phyloP scores from a whole-genome alignment of 2,329 filamentous ascomycete species.

The Didymella glomerata region DNA sequence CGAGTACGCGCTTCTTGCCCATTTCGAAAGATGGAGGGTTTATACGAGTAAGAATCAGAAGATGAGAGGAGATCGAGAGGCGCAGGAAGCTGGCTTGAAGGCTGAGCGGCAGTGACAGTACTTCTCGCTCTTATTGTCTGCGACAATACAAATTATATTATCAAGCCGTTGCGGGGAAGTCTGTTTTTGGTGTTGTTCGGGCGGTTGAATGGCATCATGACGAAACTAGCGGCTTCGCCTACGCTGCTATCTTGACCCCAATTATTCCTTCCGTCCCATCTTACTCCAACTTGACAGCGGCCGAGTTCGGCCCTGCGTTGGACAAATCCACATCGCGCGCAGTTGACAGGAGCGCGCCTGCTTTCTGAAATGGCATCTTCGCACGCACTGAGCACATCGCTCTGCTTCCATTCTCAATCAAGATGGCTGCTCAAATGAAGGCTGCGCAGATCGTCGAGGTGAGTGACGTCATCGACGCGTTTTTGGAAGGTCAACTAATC shows the following conservation, averaged over 20 bases:
- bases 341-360: background rate
- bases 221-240: conserved; percentile 4
- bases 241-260: conserved; percentile 8
- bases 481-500: conserved; percentile 3
- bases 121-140: conserved; percentile 12
- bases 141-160: conserved; percentile 1
- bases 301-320: conserved; percentile 3
- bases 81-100: background rate
- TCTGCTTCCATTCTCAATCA: background rate
- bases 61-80: background rate
- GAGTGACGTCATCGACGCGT: conserved; percentile 19
- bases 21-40: conserved; percentile 32
- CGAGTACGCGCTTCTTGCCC: conserved; percentile 62
- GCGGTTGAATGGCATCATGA: conserved; percentile 16
- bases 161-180: conserved; percentile 25
- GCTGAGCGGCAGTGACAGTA: background rate
- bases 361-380: background rate
- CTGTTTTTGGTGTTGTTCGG: conserved; percentile 14
- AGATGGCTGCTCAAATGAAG: conserved; percentile 27
- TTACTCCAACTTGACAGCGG: conserved; percentile 9
- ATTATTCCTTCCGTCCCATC: background rate
- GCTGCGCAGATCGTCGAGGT: conserved; percentile 33
- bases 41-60: background rate
- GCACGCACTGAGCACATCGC: background rate
- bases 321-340: background rate